A percentile compares a stretch with the other conserved stretches of the same genome.
Evolutionary conservation across 2,329 filamentous ascomycete species (phyloP).

Genomic region (Fusarium torulosum): DNA sequence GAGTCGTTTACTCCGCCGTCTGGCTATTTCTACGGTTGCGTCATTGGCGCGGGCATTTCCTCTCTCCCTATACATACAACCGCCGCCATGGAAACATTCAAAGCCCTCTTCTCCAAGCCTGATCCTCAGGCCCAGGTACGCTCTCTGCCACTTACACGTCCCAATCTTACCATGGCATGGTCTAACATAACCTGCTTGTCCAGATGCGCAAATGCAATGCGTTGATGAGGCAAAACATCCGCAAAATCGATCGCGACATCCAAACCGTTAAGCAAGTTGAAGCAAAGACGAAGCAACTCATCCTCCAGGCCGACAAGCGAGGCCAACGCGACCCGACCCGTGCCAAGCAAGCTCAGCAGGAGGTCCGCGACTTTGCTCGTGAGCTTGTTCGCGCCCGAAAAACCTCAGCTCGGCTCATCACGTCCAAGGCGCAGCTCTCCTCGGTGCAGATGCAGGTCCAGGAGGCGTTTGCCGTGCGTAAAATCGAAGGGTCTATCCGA

Average conservation of each 20-base stretch:
- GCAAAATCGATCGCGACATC: conserved; percentile 96
- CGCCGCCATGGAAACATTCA: conserved; percentile 83
- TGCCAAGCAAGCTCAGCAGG: conserved; percentile 80
- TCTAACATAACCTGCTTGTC: conserved; percentile 7
- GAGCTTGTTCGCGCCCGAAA: conserved; percentile 88
- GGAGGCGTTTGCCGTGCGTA: conserved; percentile 93
- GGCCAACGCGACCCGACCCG: conserved; percentile 84
- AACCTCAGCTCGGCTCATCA: conserved; percentile 79
- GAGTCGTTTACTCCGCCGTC: conserved; percentile 17
- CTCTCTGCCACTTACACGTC: background rate
- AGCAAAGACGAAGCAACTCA: conserved; percentile 84
- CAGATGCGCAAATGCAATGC: conserved; percentile 96
- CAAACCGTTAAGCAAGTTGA: conserved; percentile 81
- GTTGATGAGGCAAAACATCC: conserved; percentile 88
- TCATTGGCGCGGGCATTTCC: conserved; percentile 41
- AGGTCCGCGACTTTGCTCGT: conserved; percentile 88
- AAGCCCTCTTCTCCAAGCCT: conserved; percentile 88
- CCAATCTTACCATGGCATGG: background rate
- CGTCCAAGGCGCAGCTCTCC: conserved; percentile 89
- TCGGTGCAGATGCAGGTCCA: conserved; percentile 98
- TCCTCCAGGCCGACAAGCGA: conserved; percentile 84
- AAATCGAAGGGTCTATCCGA: conserved; percentile 93
- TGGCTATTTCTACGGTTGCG: conserved; percentile 41
- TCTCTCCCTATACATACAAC: conserved; percentile 14
- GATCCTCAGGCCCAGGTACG: conserved; percentile 92